Conservation (phyloP, 208 protist genomes). For the Phytomonas sp. region DNA sequence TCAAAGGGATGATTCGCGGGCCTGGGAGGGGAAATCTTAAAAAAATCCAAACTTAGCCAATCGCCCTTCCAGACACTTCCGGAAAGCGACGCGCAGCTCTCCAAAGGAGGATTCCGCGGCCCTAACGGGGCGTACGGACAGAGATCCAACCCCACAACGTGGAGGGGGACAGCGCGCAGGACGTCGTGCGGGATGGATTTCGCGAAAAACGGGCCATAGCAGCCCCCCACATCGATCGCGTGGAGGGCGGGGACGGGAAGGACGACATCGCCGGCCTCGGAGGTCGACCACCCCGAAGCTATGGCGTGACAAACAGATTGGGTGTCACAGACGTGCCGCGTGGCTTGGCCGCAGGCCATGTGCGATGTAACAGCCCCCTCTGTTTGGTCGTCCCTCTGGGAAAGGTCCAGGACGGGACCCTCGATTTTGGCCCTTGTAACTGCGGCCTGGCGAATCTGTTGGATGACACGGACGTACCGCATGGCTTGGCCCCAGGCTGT, state of each 20-base stretch:
- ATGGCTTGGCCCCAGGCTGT: conserved; percentile 14
- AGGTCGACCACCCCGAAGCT: conserved; percentile 7
- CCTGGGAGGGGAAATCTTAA: neutral
- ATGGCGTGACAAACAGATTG: neutral
- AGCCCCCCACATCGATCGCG: conserved; percentile 73
- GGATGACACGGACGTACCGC: neutral
- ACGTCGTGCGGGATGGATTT: conserved; percentile 17
- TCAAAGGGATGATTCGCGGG: neutral
- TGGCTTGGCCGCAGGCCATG: neutral
- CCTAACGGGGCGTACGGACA: conserved; percentile 29
- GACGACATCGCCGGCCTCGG: neutral
- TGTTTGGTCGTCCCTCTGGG: too few species aligned
- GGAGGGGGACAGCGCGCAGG: conserved; percentile 32
- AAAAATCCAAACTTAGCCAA: conserved; percentile 57
- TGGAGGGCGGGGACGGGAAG: conserved; percentile 21
- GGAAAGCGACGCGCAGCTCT: neutral
- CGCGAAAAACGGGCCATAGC: conserved; percentile 73
- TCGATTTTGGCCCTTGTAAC: too few species aligned
- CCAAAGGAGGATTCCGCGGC: neutral
- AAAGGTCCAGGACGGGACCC: too few species aligned
- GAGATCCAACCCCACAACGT: conserved; percentile 57
- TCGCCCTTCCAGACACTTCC: conserved; percentile 32
- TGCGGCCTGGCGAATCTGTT: neutral
- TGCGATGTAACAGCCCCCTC: too few species aligned
- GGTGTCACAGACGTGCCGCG: conserved; percentile 4